These are phyloP conservation scores for Luffa acutangula DNA, from an alignment of 306 rosid genomes.

Conservation along the genomic window DNA sequence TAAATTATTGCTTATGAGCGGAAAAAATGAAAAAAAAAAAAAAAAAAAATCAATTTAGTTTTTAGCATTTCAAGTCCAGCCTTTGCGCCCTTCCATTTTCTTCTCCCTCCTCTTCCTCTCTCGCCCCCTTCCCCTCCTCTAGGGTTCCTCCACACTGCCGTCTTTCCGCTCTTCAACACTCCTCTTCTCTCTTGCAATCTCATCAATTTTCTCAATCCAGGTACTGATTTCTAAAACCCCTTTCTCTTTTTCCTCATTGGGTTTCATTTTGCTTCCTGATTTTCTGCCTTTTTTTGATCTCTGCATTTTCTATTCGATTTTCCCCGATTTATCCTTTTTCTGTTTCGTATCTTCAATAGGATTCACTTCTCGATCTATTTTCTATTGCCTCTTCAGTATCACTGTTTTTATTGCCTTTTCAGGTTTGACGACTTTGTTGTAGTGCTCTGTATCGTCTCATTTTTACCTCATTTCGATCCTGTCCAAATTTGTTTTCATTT, in stretches of 20 bases:
- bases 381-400: background rate
- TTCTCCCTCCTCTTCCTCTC: background rate
- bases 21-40: background rate
- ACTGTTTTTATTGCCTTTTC: background rate
- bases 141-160: background rate
- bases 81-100: constrained; percentile 7
- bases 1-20: background rate
- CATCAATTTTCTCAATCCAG: background rate
- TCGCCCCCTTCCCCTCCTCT: background rate
- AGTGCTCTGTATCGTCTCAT: background rate
- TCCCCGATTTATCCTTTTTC: background rate
- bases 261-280: background rate
- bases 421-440: background rate
- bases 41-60: background rate
- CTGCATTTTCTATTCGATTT: background rate
- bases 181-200: background rate
- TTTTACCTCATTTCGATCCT: background rate
- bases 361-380: background rate
- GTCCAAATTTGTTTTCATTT: background rate
- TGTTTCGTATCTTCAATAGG: background rate
- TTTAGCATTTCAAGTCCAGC: constrained; percentile 8
- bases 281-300: constrained; percentile 4
- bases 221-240: background rate
- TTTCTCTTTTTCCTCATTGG: background rate
- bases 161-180: background rate